Evolutionary conservation across 2,329 filamentous ascomycete genomes (phyloP).

Genomic region (Trichoderma sp.): DNA sequence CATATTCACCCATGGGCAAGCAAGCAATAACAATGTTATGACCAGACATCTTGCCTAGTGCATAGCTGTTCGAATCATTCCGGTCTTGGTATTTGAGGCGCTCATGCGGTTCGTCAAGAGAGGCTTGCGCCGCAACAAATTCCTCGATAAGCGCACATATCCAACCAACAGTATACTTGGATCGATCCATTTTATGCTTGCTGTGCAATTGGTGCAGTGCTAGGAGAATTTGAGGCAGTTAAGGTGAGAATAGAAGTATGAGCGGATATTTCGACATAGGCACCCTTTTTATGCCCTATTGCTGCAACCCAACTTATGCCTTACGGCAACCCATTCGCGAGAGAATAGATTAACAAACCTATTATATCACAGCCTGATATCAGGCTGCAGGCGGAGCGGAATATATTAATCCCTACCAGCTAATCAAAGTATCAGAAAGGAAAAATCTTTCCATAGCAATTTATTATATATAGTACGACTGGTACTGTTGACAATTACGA

Average conservation of each 20-base stretch:
- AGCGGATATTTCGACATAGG: neutral
- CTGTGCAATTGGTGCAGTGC: too few relatives aligned
- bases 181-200: neutral
- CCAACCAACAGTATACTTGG: neutral
- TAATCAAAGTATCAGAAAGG: too few relatives aligned
- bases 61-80: neutral
- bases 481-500: too few relatives aligned
- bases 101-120: neutral
- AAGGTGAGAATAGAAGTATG: neutral
- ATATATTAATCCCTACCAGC: neutral
- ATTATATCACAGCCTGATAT: neutral
- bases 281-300: too few relatives aligned
- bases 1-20: neutral
- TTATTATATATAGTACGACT: too few relatives aligned
- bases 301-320: too few relatives aligned
- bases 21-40: neutral
- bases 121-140: neutral
- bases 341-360: too few relatives aligned
- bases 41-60: neutral
- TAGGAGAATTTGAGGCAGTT: accelerated
- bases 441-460: too few relatives aligned
- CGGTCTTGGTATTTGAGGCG: neutral
- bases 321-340: too few relatives aligned
- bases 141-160: neutral
- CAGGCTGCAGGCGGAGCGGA: neutral